Evolutionary conservation across 2,329 filamentous ascomycete genomes (phyloP).

Genomic region (Ceratocystis variospora): DNA sequence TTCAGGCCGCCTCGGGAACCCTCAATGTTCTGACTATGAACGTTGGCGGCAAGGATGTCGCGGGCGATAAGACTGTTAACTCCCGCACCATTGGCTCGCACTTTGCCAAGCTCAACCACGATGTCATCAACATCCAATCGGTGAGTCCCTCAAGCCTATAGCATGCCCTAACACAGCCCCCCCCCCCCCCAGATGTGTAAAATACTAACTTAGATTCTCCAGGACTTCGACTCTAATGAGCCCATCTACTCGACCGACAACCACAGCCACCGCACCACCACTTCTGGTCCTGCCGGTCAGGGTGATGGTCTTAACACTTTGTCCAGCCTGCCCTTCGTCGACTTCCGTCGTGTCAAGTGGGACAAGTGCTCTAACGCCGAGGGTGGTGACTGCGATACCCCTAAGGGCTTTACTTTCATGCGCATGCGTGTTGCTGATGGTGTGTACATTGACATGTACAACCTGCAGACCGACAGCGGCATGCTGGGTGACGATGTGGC

Average conservation of each 20-base stretch:
- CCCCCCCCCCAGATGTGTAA: not conserved
- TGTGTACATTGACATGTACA: constrained; percentile 50
- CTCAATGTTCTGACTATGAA: constrained; percentile 44
- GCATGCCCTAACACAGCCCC: not conserved
- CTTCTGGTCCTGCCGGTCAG: constrained; percentile 48
- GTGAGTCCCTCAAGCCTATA: constrained; percentile 24
- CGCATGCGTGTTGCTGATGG: constrained; percentile 34
- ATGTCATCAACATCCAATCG: constrained; percentile 53
- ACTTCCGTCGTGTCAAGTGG: constrained; percentile 47
- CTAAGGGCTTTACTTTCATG: constrained; percentile 58
- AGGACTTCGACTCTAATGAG: constrained; percentile 55
- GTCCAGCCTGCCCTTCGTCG: constrained; percentile 43
- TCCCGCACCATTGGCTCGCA: constrained; percentile 41
- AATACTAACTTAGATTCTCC: not conserved
- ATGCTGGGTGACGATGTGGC: constrained; percentile 37
- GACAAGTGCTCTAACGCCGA: constrained; percentile 41
- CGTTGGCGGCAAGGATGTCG: constrained; percentile 46
- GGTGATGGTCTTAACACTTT: constrained; percentile 52
- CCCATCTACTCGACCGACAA: constrained; percentile 46
- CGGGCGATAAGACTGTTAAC: constrained; percentile 48
- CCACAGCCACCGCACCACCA: constrained; percentile 47
- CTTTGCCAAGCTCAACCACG: constrained; percentile 43
- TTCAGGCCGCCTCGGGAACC: constrained; percentile 23
- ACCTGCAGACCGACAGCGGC: constrained; percentile 53
- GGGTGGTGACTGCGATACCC: constrained; percentile 48